Evolutionary conservation across 306 rosid genomes (phyloP), one percentile per base, ranked within the genome.

Genomic region (Acacia crassicarpa): DNA sequence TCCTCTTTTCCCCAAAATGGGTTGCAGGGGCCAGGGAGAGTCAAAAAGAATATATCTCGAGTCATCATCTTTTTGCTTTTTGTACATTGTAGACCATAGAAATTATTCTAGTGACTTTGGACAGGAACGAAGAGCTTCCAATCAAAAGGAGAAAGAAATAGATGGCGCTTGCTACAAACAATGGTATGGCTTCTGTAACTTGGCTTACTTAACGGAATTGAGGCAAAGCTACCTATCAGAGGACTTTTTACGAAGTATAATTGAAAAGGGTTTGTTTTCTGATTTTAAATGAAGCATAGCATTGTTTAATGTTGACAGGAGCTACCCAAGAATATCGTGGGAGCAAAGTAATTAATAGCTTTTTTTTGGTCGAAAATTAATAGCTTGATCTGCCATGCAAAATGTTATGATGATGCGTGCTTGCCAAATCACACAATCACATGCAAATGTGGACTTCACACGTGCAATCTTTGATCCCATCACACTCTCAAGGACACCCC

Each of bases 21-120:
- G 16, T 10, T n/a, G 53, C 38, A 70, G 75, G 82, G 75, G 27
- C 43, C 48, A 70, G 78, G 80, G 75, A 69, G 76, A 78, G 90
- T 88, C 89, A 88, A 88, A 89, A 86, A 84, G 88, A 73, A n/a
- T 4, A 48, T 32, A 86, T 80, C 77, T 84, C 84, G 58, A 44
- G 87, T 80, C 82, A 82, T 87, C 91, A 43, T 69, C 74, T 69
- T 87, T 85, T 88, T 86, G 85, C 89, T 87, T 88, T 86, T 87
- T 66, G 80, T 83, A 78, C 81, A 86, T 83, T 85, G 91, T 84
- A 85, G 94, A 84, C 94, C 94, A 84, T 80, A 43, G 75, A 89
- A 89, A 93, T 87, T 80, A 88, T 87, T 80, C 76, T 88, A 78
- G 79, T 74, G 85, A 81, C 90, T 88, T 85, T 89, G 87, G 80